Conservation (phyloP, 129 eudicot genomes). For the Artemisia argyi region DNA sequence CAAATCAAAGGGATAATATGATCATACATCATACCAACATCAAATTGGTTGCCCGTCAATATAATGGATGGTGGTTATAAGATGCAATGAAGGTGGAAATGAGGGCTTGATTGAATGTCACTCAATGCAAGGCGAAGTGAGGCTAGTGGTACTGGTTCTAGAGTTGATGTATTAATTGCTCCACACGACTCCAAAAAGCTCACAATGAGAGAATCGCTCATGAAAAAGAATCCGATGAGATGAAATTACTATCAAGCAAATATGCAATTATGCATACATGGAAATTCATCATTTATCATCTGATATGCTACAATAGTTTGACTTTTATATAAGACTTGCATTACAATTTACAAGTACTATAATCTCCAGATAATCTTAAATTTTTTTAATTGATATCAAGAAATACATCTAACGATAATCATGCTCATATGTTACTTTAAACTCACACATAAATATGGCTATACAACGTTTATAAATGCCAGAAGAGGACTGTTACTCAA, state of each 20-base stretch:
- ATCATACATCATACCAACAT: too few relatives aligned
- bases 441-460: neutral
- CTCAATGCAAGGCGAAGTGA: too few relatives aligned
- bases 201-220: too few relatives aligned
- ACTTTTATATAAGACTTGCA: neutral
- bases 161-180: too few relatives aligned
- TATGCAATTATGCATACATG: neutral
- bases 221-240: neutral
- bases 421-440: neutral
- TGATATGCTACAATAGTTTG: neutral
- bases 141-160: neutral
- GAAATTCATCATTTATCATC: neutral
- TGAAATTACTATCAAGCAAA: neutral
- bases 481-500: neutral
- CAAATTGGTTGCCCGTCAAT: too few relatives aligned
- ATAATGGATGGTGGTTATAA: too few relatives aligned
- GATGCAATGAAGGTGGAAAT: too few relatives aligned
- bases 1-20: too few relatives aligned
- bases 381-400: neutral
- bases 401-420: neutral
- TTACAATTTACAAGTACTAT: neutral
- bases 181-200: too few relatives aligned
- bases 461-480: slow-evolving; percentile 2
- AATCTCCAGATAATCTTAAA: neutral
- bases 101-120: too few relatives aligned